Conservation (phyloP, 1,284 basidiomycete genomes). For the Athelia sp. region DNA sequence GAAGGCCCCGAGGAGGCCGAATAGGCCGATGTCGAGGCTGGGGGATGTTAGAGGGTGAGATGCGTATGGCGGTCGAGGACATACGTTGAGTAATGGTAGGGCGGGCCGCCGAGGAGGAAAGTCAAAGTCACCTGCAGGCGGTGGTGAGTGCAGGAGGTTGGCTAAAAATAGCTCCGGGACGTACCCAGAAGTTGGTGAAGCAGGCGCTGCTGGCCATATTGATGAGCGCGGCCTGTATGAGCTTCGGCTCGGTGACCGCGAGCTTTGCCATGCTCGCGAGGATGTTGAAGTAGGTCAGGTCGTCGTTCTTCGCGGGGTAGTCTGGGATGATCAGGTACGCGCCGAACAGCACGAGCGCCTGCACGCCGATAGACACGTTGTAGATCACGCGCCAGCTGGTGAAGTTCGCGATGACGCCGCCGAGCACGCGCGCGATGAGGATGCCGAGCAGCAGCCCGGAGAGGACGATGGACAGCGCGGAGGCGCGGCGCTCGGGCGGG, state of each 20-base stretch:
- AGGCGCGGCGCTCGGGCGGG: conserved; percentile 39
- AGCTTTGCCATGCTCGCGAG: conserved; percentile 42
- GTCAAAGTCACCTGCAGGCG: conserved; percentile 33
- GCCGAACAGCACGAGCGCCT: conserved; percentile 28
- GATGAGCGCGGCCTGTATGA: conserved; percentile 43
- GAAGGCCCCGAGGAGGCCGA: conserved; percentile 48
- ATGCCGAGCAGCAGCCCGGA: conserved; percentile 46
- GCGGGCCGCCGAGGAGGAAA: conserved; percentile 43
- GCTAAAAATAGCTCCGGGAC: not conserved
- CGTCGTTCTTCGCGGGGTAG: conserved; percentile 40
- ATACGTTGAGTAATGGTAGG: conserved; percentile 41
- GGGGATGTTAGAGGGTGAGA: too few relatives aligned
- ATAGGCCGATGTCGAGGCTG: conserved; percentile 46
- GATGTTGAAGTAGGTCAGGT: conserved; percentile 39
- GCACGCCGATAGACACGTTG: conserved; percentile 39
- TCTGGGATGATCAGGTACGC: conserved; percentile 44
- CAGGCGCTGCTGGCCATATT: conserved; percentile 33
- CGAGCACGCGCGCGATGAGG: conserved; percentile 42
- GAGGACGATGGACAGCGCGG: conserved; percentile 45
- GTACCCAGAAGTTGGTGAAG: conserved; percentile 40
- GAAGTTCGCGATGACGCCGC: conserved; percentile 42
- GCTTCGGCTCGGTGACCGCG: conserved; percentile 43
- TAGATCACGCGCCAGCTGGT: conserved; percentile 43
- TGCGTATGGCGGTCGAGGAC: conserved; percentile 10
- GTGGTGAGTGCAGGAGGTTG: not conserved